Conservation (phyloP, 495 filamentous ascomycete species). For the Viridothelium virens region DNA sequence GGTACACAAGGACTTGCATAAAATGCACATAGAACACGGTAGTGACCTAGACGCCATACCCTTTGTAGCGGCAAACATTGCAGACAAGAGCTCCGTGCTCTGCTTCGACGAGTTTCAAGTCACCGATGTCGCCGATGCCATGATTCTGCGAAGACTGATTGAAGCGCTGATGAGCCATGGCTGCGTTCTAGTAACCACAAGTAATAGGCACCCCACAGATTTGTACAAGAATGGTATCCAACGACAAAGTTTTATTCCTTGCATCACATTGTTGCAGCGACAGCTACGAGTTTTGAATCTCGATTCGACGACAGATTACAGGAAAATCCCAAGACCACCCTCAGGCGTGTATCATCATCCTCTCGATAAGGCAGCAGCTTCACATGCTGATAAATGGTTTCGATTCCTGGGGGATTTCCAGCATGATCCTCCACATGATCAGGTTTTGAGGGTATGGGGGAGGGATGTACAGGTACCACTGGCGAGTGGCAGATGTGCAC, state of each 20-base stretch:
- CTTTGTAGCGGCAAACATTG: constrained; percentile 88
- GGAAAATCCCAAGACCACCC: constrained; percentile 87
- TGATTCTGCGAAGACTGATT: constrained; percentile 86
- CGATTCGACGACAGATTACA: constrained; percentile 91
- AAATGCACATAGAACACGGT: constrained; percentile 79
- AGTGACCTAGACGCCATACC: constrained; percentile 87
- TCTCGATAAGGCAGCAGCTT: constrained; percentile 64
- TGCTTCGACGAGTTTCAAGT: constrained; percentile 99
- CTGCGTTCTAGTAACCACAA: constrained; percentile 91
- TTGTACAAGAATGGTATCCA: constrained; percentile 98
- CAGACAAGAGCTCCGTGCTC: constrained; percentile 71
- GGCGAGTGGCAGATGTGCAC: constrained; percentile 79
- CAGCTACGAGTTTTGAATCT: constrained; percentile 84
- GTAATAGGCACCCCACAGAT: constrained; percentile 92
- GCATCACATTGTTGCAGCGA: constrained; percentile 81
- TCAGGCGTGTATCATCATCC: constrained; percentile 89
- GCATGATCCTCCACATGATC: constrained; percentile 64
- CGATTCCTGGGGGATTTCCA: constrained; percentile 79
- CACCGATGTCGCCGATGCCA: constrained; percentile 96
- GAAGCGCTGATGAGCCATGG: constrained; percentile 90
- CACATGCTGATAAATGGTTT: constrained; percentile 91
- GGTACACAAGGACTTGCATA: constrained; percentile 85
- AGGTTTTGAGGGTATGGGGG: constrained; percentile 87
- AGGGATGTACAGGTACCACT: constrained; percentile 77
- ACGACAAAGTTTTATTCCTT: constrained; percentile 87